phyloP scores from a whole-genome alignment of 768 basidiomycete genomes.

The Amanita pallidorosea region DNA sequence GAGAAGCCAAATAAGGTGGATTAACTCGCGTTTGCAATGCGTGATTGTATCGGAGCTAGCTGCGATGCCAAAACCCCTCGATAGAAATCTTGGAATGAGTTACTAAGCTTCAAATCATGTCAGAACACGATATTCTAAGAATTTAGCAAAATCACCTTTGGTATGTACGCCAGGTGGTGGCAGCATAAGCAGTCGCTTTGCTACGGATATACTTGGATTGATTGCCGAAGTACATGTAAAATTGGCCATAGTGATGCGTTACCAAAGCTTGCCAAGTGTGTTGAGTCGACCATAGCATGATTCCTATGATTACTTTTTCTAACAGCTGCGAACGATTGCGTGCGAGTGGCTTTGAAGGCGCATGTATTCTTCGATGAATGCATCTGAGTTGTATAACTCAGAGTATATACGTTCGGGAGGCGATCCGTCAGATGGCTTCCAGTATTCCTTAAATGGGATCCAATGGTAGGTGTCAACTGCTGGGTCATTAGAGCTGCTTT shows the following conservation, averaged over 20 bases:
- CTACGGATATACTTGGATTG: slow-evolving; percentile 27
- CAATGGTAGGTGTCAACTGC: background rate
- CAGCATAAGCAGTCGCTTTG: background rate
- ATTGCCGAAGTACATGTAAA: slow-evolving; percentile 28
- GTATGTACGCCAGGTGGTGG: background rate
- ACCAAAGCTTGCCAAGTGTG: slow-evolving; percentile 24
- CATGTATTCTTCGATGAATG: background rate
- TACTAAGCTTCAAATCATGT: no score
- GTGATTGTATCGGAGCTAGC: no score
- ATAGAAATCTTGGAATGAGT: no score
- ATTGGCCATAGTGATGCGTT: slow-evolving; percentile 30
- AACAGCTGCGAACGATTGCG: background rate
- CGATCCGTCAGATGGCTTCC: background rate
- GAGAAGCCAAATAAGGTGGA: no score
- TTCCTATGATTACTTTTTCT: background rate
- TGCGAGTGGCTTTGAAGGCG: background rate
- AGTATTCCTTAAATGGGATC: background rate
- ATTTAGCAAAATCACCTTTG: background rate
- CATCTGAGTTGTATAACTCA: background rate
- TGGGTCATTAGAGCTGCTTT: background rate
- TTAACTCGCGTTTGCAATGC: no score
- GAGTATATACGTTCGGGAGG: background rate
- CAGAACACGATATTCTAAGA: no score
- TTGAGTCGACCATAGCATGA: slow-evolving; percentile 25
- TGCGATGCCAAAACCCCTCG: no score